Evolutionary conservation across 169 alveolate genomes (phyloP).

Genomic region (Miamiensis avidus): DNA sequence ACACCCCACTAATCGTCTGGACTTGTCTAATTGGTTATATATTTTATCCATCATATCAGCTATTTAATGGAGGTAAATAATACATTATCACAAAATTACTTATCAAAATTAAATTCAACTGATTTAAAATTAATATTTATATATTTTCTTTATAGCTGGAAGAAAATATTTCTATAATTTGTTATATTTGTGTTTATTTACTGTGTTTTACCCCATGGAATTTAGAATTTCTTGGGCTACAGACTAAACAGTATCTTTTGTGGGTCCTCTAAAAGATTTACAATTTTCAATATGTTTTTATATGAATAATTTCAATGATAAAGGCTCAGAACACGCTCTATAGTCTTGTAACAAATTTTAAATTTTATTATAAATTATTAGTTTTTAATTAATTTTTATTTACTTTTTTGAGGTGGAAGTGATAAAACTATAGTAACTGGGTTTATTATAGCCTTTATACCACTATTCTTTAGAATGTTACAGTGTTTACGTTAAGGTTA

Average conservation of each 20-base stretch:
- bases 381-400: not conserved
- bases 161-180: not conserved
- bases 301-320: not conserved
- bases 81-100: too few relatives aligned
- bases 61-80: not conserved
- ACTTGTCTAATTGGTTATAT: not conserved
- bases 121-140: too few relatives aligned
- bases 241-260: not conserved
- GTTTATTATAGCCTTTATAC: not conserved
- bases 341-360: not conserved
- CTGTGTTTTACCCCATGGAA: slow-evolving; percentile 4
- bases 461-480: slow-evolving; percentile 8
- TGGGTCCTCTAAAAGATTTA: slow-evolving; percentile 6
- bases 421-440: not conserved
- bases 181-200: not conserved
- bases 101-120: too few relatives aligned
- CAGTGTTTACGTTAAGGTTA: slow-evolving; percentile 11
- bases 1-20: not conserved
- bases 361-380: not conserved
- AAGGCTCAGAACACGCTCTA: not conserved
- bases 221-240: slow-evolving; percentile 21
- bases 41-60: not conserved
- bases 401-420: not conserved
- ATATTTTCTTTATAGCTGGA: not conserved
- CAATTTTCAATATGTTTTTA: slow-evolving; percentile 4